phyloP scores from a whole-genome alignment of 148 eudicot genomes.

The Nepenthes gracilis region DNA sequence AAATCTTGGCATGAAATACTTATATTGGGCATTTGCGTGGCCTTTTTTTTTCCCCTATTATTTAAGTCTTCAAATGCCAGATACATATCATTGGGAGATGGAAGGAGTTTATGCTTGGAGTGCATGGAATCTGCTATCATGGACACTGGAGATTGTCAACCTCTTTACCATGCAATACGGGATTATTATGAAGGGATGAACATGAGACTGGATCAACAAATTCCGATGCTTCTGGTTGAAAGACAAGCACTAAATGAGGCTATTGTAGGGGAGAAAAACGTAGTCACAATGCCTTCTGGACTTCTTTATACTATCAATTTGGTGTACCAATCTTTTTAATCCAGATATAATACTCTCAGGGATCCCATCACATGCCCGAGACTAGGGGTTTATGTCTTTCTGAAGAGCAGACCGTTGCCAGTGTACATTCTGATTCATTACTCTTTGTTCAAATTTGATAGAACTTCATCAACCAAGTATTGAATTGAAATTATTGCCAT shows the following conservation, averaged over 20 bases:
- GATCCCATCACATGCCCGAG: conserved; percentile 96
- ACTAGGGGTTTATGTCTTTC: conserved; percentile 98
- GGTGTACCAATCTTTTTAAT: conserved; percentile 1
- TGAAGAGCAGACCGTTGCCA: conserved; percentile 94
- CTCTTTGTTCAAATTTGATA: no score
- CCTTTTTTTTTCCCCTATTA: not conserved
- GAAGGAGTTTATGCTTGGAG: conserved; percentile 85
- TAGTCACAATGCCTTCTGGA: conserved; percentile 11
- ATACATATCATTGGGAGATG: conserved; percentile 78
- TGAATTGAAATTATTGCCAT: no score
- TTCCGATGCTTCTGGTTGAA: conserved; percentile 96
- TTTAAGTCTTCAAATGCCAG: conserved; percentile 59
- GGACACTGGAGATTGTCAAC: conserved; percentile 98
- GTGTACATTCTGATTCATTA: conserved; percentile 32
- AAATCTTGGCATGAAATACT: not conserved
- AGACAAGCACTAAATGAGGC: conserved; percentile 98
- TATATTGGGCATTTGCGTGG: conserved; percentile 1
- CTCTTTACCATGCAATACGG: conserved; percentile 85
- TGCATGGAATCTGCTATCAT: conserved; percentile 95
- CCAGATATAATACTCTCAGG: conserved; percentile 28
- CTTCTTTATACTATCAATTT: not conserved
- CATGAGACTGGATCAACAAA: conserved; percentile 90
- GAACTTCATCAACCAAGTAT: no score
- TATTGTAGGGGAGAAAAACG: conserved; percentile 94
- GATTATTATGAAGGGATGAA: conserved; percentile 96